Base-by-base conservation (phyloP, 345 rosid species). In the Gossypium ekmanianum region DNA sequence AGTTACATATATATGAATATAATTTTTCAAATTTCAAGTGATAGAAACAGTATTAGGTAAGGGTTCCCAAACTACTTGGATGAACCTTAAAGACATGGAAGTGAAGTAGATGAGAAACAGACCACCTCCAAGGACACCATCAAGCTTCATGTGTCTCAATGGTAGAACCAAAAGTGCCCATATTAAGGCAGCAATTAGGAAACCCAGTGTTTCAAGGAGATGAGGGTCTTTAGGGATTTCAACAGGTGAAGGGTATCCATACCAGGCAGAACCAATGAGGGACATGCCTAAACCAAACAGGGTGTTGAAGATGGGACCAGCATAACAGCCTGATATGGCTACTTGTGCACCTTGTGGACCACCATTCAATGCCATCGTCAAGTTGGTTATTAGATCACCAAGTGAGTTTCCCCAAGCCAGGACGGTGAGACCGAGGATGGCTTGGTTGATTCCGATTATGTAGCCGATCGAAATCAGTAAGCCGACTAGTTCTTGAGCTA, bases 331-430 rank as follows among this genome's bases (percentile, higher is more conserved):
- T 0, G 98, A 85, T 61, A 94, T 76, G 2, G 98, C 97, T 43
- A 91, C 78, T 24, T 94, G 98, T 1, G 89, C 92, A 11, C 98
- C 97, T 55, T 82, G 81, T 3, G 79, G 74, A 12, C 98, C 92
- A 52, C 95, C 94, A 29, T 86, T 86, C 75, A 85, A 22, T 0
- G 98, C 94, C 85, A 94, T 78, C 7, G 97, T 87, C 57, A 85
- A 76, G 73, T 92, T 89, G 48, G 98, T 87, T 27, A 92, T 84
- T 47, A 94, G 75, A 80, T 94, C 98, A 14, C 98, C 97, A 0
- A 92, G 59, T 3, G 98, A 94, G 78, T 94, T 94, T 2, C 98
- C 98, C 98, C 98, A 92, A 6, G 98, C 95, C 29, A 94, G 84
- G 67, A 91, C 88, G 1, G 98, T 94, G n/a, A 94, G 79, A 59